Conservation (phyloP, 345 rosid genomes). For the Mercurialis annua region DNA sequence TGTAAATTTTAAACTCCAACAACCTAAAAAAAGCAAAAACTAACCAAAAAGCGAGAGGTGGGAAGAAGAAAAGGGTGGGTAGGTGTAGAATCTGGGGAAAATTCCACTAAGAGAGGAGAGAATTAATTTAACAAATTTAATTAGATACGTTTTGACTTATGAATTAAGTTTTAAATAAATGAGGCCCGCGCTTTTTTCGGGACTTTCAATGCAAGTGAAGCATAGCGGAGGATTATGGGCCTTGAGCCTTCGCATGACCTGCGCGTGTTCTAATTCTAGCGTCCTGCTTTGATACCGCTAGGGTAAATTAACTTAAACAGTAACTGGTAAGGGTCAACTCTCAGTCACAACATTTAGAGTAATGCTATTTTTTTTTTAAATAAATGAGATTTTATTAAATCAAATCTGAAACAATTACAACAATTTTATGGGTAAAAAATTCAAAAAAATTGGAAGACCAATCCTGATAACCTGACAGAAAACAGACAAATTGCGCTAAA, state of each 20-base stretch:
- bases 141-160: not conserved
- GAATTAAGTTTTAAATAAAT: not conserved
- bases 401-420: too few species aligned
- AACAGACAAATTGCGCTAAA: too few species aligned
- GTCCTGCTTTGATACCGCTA: too few species aligned
- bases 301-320: too few species aligned
- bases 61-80: not conserved
- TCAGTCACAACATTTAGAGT: too few species aligned
- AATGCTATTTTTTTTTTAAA: too few species aligned
- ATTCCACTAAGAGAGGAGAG: not conserved
- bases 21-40: not conserved
- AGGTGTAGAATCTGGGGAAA: not conserved
- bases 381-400: too few species aligned
- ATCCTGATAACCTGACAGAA: too few species aligned
- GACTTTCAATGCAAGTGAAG: not conserved
- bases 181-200: slow-evolving; percentile 11
- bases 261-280: not conserved
- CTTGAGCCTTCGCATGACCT: not conserved
- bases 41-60: not conserved
- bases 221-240: not conserved
- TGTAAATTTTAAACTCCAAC: not conserved
- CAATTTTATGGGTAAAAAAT: too few species aligned
- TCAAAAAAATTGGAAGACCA: too few species aligned
- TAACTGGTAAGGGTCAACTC: too few species aligned
- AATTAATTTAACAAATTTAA: not conserved